Evolutionary conservation across 305 asterid genomes (phyloP), one percentile per base, ranked within the genome.

Genomic region (Fraxinus velutina): DNA sequence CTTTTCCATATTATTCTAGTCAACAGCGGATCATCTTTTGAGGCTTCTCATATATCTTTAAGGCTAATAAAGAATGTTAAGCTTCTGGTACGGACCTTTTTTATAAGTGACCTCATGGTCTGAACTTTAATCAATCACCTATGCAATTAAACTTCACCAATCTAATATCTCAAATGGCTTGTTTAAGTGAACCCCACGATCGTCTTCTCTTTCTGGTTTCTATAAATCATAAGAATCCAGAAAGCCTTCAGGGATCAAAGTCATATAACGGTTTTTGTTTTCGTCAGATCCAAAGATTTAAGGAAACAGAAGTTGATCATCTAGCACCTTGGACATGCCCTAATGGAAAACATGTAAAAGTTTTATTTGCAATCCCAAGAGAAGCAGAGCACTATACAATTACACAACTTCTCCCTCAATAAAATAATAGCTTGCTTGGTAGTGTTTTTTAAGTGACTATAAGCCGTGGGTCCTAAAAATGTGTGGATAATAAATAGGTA

Each of bases 271-370:
- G 50, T 39, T 39, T 39, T 39, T 39, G 50, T 9, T 39, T 47
- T 47, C 57, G 4, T 47, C 57, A 47, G 3, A 47, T 13, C 19
- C 57, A 47, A 47, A 12, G 57, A 2, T 47, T 47, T 47, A 47
- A 47, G 57, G 57, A 47, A 47, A 47, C 72, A 77, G 15, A 44
- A 44, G 79, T 24, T 39, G 66, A 42, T 17, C 27, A 10, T 75
- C 66, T 33, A 75, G 68, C 39, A 4, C 55, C 79, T 75, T 78
- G 73, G 37, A 44, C 52, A 34, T 34, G 74, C 34, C 57, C 57
- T 13, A 12, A 78, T 78, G 73, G 22, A 57, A 17, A 34, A 50
- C 12, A 60, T 60, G 12, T 5, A 55, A 17, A 19, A 0, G 10
- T 13, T 32, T 21, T 21, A 7, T 22, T 62, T 62, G 64, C 24